phyloP scores from a whole-genome alignment of 1,284 basidiomycete genomes.

The Cutaneotrichosporon sp. region DNA sequence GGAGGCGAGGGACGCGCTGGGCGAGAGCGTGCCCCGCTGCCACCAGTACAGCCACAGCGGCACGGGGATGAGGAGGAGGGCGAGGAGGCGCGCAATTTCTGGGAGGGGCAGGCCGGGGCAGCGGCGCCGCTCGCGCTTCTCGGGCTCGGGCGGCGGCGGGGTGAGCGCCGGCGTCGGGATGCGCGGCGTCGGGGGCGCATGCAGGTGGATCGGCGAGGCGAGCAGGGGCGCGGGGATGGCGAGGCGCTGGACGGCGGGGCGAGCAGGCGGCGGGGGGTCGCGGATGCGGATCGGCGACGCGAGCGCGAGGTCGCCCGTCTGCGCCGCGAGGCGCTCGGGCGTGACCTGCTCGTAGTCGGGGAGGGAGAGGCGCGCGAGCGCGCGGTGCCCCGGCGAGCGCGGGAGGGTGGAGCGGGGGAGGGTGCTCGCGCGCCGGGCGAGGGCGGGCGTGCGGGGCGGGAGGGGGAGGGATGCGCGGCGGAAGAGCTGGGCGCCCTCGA shows the following conservation, averaged over 20 bases:
- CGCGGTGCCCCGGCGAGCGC: background rate
- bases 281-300: too few relatives aligned
- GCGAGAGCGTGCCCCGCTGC: background rate
- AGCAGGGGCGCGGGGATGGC: too few relatives aligned
- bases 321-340: too few relatives aligned
- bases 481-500: background rate
- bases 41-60: background rate
- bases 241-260: too few relatives aligned
- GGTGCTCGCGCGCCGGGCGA: background rate
- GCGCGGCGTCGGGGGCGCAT: too few relatives aligned
- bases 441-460: background rate
- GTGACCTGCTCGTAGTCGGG: background rate
- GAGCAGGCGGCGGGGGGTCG: too few relatives aligned
- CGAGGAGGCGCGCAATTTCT: background rate
- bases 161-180: too few relatives aligned
- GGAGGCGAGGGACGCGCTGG: background rate
- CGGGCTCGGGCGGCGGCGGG: background rate
- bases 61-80: slow-evolving; percentile 5
- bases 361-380: background rate
- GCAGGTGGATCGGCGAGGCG: too few relatives aligned
- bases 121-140: background rate
- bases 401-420: background rate
- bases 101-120: background rate
- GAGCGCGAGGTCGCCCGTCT: too few relatives aligned
- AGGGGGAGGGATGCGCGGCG: background rate